Evolutionary conservation across 345 rosid genomes (phyloP), one percentile per base, ranked within the genome.

Genomic region (Barbarea vulgaris): DNA sequence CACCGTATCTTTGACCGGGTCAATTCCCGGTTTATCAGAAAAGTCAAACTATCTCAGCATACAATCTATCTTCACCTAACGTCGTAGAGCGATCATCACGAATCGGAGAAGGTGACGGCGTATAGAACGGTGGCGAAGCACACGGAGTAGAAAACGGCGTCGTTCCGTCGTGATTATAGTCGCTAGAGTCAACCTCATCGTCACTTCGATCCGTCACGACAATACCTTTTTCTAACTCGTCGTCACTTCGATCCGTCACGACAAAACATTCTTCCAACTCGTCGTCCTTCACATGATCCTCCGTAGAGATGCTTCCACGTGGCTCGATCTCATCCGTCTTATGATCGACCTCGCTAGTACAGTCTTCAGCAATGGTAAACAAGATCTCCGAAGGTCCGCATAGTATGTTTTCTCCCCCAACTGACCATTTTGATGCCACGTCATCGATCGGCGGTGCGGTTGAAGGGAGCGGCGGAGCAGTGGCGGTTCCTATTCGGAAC

Each of bases 71-170:
- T 15, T 64, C 66, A 8, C 50, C 11, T 21, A 22, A 10, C 64
- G 11, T 46, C 50, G 36, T 34, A 15, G 69, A n/a, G 36, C 4
- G 19, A 22, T 42, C 73, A 52, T 72, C 77, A 58, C 81, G 81
- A 51, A 47, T 25, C 6, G 94, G 98, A 61, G 98, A 88, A 6
- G 86, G 87, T 13, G 89, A 85, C 2, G 96, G 96, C n/a, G 97
- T 90, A 22, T 85, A 84, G 58, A 83, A 90, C 73, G 94, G 94
- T 51, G 97, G 89, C 1, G 80, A 89, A 51, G 79, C 86, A 68
- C 87, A 85, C 0, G 96, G 96, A 15, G 98, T 90, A 9, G 85
- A 83, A 71, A 81, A 90, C 74, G 96, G 92, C 66, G 97, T 88
- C 8, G 41, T 18, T 41, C 18, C 70, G 9, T 76, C 79, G 46